A percentile compares a stretch with the other conserved stretches of the same genome.
phyloP scores from a whole-genome alignment of 352 stramenopile species.

The Aphanomyces euteiches region DNA sequence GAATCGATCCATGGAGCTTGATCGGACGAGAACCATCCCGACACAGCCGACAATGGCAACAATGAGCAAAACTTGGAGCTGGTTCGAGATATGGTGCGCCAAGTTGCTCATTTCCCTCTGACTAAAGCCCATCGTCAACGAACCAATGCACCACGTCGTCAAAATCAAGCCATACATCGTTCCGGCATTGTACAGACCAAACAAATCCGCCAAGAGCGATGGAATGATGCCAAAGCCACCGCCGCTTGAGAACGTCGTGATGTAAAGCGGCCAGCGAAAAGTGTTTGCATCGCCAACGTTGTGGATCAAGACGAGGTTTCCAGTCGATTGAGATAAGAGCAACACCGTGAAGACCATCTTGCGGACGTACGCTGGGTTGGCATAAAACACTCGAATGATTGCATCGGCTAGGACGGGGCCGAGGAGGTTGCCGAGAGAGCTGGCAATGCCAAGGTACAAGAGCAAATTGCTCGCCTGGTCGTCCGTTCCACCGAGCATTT shows the following conservation, averaged over 20 bases:
- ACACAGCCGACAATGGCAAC: slow-evolving; percentile 5
- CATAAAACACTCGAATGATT: slow-evolving; percentile 26
- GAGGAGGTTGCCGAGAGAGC: neutral
- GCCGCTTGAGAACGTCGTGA: slow-evolving; percentile 17
- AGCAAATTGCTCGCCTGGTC: neutral
- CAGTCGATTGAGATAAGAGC: neutral
- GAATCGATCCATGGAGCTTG: slow-evolving; percentile 29
- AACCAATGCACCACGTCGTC: slow-evolving; percentile 28
- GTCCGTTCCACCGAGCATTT: neutral
- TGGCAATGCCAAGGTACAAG: neutral
- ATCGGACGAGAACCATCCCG: slow-evolving; percentile 18
- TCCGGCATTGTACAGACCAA: slow-evolving; percentile 31
- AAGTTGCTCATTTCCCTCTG: neutral
- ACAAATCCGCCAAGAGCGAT: slow-evolving; percentile 32
- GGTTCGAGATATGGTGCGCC: neutral
- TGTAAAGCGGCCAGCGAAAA: slow-evolving; percentile 8
- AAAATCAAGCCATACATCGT: slow-evolving; percentile 31
- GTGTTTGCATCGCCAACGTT: neutral
- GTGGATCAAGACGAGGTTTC: neutral
- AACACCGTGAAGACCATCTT: slow-evolving; percentile 19
- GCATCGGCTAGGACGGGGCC: slow-evolving; percentile 10
- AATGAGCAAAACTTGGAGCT: neutral
- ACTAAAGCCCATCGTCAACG: neutral
- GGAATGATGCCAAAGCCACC: slow-evolving; percentile 25
- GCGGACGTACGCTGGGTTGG: slow-evolving; percentile 22